These are phyloP conservation scores for Lentinula lateritia DNA, from an alignment of 768 basidiomycete species.

Conservation along the genomic window DNA sequence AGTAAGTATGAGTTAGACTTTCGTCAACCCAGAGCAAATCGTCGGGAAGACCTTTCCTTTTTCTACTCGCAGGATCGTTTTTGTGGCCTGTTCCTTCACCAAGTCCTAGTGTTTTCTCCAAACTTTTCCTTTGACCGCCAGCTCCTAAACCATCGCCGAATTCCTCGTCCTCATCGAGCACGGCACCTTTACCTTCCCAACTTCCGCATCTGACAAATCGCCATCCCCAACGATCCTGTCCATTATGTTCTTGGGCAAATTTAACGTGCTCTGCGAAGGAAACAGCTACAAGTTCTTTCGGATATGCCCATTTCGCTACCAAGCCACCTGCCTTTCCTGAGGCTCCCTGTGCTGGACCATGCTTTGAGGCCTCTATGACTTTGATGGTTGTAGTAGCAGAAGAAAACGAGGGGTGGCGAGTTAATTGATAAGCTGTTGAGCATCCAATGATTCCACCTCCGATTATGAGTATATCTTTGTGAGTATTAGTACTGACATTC, in stretches of 20 bases:
- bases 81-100: constrained; percentile 16
- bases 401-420: constrained; percentile 47
- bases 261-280: constrained; percentile 73
- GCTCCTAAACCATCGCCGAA: constrained; percentile 20
- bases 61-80: constrained; percentile 15
- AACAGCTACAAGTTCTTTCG: constrained; percentile 59
- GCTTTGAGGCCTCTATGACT: constrained; percentile 64
- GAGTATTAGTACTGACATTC: not conserved
- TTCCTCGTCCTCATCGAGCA: constrained; percentile 12
- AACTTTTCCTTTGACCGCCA: constrained; percentile 35
- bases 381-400: constrained; percentile 40
- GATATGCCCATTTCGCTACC: constrained; percentile 82
- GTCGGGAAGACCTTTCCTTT: constrained; percentile 36
- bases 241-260: constrained; percentile 65
- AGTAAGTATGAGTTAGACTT: constrained; percentile 56
- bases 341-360: constrained; percentile 70
- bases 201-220: constrained; percentile 66
- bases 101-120: constrained; percentile 53
- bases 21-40: constrained; percentile 51
- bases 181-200: constrained; percentile 64
- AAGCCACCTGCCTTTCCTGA: constrained; percentile 85
- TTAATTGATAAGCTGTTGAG: constrained; percentile 76
- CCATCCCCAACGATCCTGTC: constrained; percentile 78
- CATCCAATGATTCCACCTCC: constrained; percentile 88
- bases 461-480: constrained; percentile 59